A percentile compares a stretch with the other conserved stretches of the same genome.
Conservation (phyloP, 2,329 filamentous ascomycete species). For the Monosporascus sp. region DNA sequence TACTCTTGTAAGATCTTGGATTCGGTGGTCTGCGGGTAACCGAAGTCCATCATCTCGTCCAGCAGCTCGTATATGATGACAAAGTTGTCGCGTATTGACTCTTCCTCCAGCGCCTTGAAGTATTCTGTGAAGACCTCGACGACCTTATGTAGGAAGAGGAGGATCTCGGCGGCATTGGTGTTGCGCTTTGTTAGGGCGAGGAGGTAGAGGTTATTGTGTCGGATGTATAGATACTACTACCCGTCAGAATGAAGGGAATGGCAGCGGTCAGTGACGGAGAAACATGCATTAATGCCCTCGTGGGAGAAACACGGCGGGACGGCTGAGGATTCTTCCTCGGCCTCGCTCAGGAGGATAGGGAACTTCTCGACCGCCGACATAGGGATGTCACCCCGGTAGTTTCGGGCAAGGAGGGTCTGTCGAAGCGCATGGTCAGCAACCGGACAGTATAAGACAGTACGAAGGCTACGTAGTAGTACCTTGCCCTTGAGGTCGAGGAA, state of each 20-base stretch:
- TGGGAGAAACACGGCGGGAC: conserved; percentile 97
- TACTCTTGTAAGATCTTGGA: conserved; percentile 98
- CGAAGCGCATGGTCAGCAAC: conserved; percentile 3
- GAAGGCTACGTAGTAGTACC: conserved; percentile 44
- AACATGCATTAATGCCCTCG: conserved; percentile 92
- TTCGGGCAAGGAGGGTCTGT: conserved; percentile 94
- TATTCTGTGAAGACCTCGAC: conserved; percentile 99
- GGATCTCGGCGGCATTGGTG: conserved; percentile 96
- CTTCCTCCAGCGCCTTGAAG: conserved; percentile 98
- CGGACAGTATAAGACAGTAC: background rate
- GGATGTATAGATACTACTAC: conserved; percentile 92
- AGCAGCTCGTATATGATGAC: conserved; percentile 98
- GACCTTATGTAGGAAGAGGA: conserved; percentile 95
- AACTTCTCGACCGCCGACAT: conserved; percentile 99
- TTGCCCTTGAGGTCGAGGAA: conserved; percentile 99
- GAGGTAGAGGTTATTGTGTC: conserved; percentile 98
- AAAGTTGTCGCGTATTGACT: conserved; percentile 98
- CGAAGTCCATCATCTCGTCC: conserved; percentile 99
- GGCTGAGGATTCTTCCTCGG: conserved; percentile 97
- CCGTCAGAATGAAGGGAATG: conserved; percentile 6
- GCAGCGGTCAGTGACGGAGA: background rate
- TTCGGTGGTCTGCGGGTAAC: conserved; percentile 97
- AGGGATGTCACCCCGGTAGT: conserved; percentile 97
- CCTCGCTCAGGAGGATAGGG: conserved; percentile 89
- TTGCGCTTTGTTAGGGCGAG: conserved; percentile 97